Base-by-base conservation (phyloP, 768 basidiomycete genomes). In the Leucocoprinus birnbaumii region DNA sequence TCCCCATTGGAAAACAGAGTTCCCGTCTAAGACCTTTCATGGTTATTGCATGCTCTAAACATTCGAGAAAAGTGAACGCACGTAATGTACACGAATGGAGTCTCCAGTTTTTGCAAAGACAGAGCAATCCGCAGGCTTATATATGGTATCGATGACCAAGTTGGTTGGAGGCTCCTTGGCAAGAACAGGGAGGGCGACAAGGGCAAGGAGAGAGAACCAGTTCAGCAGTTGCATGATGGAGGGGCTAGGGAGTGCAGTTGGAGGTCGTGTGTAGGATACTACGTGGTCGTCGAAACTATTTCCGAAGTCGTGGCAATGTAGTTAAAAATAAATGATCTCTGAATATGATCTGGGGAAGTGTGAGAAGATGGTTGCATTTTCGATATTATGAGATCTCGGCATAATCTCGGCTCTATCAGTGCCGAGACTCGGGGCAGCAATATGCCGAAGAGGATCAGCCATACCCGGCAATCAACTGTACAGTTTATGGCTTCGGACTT, bases 1-100 rank as follows among this genome's bases (percentile, higher is more conserved):
- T 80, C 79, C 7, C 93, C 93, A 48, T 77, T 84, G 9, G 79
- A 70, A 61, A 85, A 85, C 48, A 98, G 70, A 8, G 80, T 95
- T 3, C 94, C 95, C 3, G 91, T 92, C 83, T 95, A 68, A 9
- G 50, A n/a, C n/a, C n/a, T n/a, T n/a, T n/a, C n/a, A n/a, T n/a
- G n/a, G n/a, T n/a, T n/a, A n/a, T n/a, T n/a, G n/a, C n/a, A n/a
- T n/a, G n/a, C n/a, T n/a, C n/a, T n/a, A n/a, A n/a, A n/a, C n/a
- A n/a, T n/a, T n/a, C n/a, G 14, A 13, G 34, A 13, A 16, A 21
- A 26, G 21, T n/a, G n/a, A n/a, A 35, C 71, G 50, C 67, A 92
- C 90, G 63, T 92, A 93, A 80, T 92, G 91, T 48, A 93, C 87
- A 59, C 79, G 62, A 58, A 93, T 78, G 21, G 67, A 61, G 65